These are phyloP conservation scores for Corymbia maculata DNA, from an alignment of 345 rosid genomes.

Conservation along the genomic window DNA sequence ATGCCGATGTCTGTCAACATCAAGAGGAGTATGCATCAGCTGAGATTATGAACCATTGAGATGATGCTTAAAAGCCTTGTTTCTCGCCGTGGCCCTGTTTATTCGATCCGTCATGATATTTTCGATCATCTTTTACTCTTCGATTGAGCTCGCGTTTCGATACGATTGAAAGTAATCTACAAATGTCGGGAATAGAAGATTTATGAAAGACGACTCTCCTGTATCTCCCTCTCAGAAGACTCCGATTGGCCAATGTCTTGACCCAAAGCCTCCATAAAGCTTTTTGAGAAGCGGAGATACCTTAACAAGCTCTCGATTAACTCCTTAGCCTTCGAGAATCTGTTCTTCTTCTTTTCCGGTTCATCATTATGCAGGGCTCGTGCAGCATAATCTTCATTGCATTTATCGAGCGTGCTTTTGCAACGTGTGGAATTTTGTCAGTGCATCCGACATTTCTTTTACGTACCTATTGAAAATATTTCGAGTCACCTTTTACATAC, in stretches of 20 bases:
- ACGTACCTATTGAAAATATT: not conserved
- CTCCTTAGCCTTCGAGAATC: not conserved
- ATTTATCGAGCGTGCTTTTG: not conserved
- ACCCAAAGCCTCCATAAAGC: not conserved
- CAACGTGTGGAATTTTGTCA: not conserved
- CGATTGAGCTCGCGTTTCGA: not conserved
- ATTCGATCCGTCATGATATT: accelerated
- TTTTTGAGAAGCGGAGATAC: not conserved
- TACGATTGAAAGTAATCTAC: not conserved
- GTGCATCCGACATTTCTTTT: not conserved
- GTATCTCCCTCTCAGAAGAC: not conserved
- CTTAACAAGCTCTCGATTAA: not conserved
- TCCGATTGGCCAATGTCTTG: not conserved
- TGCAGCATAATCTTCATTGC: not conserved
- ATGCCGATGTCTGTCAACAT: not conserved
- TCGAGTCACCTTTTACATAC: not conserved
- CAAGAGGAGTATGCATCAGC: not conserved
- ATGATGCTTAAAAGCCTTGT: not conserved
- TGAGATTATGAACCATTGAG: not conserved
- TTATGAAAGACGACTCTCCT: not conserved
- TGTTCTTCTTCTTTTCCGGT: not conserved
- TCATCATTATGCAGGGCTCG: not conserved
- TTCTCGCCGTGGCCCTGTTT: not conserved
- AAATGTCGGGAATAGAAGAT: no score
- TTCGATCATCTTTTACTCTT: not conserved